phyloP scores from a whole-genome alignment of 345 rosid species.

The Ricinus communis region DNA sequence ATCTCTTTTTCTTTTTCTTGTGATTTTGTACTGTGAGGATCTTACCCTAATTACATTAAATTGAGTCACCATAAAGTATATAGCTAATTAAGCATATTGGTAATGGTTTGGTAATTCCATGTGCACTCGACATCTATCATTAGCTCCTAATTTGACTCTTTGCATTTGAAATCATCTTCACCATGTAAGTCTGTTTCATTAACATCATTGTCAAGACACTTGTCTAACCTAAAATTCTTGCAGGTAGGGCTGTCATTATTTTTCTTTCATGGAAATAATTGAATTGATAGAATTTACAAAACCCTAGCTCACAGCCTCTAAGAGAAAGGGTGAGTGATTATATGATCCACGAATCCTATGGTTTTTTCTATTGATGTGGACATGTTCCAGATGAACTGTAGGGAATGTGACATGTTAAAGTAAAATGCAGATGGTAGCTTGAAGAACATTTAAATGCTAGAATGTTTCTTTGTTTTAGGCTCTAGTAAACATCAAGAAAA shows the following conservation, averaged over 20 bases:
- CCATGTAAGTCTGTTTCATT: not conserved
- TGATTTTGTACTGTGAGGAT: not conserved
- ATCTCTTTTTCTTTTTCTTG: not conserved
- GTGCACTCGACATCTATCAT: not conserved
- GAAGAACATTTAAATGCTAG: too few species aligned
- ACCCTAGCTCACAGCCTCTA: too few species aligned
- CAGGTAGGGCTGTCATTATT: conserved; percentile 7
- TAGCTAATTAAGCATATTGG: not conserved
- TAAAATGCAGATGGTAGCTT: too few species aligned
- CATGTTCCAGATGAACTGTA: conserved; percentile 20
- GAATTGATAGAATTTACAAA: conserved; percentile 6
- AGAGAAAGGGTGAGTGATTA: too few species aligned
- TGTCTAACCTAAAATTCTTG: conserved; percentile 21
- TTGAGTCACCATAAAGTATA: too few species aligned
- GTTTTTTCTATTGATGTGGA: conserved; percentile 18
- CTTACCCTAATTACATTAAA: not conserved
- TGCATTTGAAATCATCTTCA: not conserved
- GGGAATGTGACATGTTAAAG: conserved; percentile 30
- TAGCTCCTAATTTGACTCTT: not conserved
- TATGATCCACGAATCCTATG: conserved; percentile 1
- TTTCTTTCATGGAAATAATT: conserved; percentile 7
- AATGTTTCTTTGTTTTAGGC: too few species aligned
- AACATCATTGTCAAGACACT: conserved; percentile 9
- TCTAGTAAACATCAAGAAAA: too few species aligned
- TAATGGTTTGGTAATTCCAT: not conserved